Evolutionary conservation across 2,329 filamentous ascomycete genomes (phyloP), one percentile per base, ranked within the genome.

Genomic region (Exophiala spinifera): DNA sequence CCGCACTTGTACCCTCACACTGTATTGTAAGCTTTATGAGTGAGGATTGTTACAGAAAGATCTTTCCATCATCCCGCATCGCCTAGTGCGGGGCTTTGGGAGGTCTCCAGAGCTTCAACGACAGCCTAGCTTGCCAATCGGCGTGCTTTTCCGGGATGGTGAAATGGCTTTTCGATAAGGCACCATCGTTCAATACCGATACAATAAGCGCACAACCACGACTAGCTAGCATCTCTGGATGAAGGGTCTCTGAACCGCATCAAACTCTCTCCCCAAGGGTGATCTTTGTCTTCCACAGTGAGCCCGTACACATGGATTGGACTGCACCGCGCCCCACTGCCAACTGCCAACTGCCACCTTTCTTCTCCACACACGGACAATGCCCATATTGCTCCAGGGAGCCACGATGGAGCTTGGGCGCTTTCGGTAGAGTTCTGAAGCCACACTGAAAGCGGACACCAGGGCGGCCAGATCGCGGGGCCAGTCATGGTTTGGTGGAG

Each of bases 341-440:
- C 25, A 21, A 19, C 33, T n/a, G n/a, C n/a, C n/a, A n/a, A n/a
- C n/a, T n/a, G n/a, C n/a, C n/a, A n/a, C n/a, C n/a, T n/a, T 19
- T 17, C 31, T 34, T 53, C 54, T 56, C 54, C 54, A 56, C 49
- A 40, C 52, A 43, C 54, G 54, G 49, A 25, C 31, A 39, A 25
- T 33, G 47, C 53, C 53, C 53, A 55, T 55, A 40, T 11, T 31
- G 28, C 10, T 2, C 4, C 28, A 10, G 28, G 28, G 7, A 31
- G 39, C 42, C 25, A 42, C 39, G 31, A 49, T 23, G 40, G 28
- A 25, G 25, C 34, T 31, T 11, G 17, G 37, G 4, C 37, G 3
- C 19, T 36, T 25, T 17, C 20, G 45, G 36, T 37, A 52, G 28
- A 31, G 28, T 31, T 31, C 28, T 31, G 7, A 31, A 31, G 28